Conservation (phyloP, 345 rosid genomes). For the Camelina laxa region DNA sequence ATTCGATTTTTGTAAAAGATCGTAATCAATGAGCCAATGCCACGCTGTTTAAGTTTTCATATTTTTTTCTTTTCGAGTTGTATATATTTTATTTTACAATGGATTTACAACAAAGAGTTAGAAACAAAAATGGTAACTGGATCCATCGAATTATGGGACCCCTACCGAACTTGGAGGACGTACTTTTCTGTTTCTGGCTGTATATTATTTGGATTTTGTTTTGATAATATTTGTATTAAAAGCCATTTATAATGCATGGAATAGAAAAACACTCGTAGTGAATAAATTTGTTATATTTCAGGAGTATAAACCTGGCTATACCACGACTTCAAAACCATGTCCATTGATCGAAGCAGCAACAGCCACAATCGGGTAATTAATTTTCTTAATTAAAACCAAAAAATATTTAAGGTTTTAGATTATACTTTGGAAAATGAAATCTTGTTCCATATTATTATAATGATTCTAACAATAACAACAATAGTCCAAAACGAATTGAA, state of each 20-base stretch:
- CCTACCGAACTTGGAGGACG: constrained; percentile 11
- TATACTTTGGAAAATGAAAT: no score
- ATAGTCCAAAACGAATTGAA: neutral
- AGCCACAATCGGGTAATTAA: constrained; percentile 62
- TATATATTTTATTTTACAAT: neutral
- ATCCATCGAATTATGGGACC: constrained; percentile 39
- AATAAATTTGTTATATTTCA: constrained; percentile 34
- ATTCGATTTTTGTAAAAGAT: constrained; percentile 30
- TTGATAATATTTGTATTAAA: neutral
- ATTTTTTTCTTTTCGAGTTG: neutral
- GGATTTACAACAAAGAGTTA: constrained; percentile 2
- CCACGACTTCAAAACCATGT: constrained; percentile 64
- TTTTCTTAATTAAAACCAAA: neutral
- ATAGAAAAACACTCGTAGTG: no score
- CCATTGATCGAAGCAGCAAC: constrained; percentile 54
- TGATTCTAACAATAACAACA: neutral
- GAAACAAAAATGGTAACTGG: constrained; percentile 31
- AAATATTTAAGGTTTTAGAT: neutral
- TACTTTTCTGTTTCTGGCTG: constrained; percentile 16
- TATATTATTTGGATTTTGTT: neutral
- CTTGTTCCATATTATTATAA: no score
- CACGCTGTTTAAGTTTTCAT: constrained; percentile 27
- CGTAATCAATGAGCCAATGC: constrained; percentile 40
- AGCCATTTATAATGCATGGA: neutral
- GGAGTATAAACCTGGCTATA: constrained; percentile 77